Evolutionary conservation across 768 basidiomycete genomes (phyloP).

Genomic region (Tulasnella sp.): DNA sequence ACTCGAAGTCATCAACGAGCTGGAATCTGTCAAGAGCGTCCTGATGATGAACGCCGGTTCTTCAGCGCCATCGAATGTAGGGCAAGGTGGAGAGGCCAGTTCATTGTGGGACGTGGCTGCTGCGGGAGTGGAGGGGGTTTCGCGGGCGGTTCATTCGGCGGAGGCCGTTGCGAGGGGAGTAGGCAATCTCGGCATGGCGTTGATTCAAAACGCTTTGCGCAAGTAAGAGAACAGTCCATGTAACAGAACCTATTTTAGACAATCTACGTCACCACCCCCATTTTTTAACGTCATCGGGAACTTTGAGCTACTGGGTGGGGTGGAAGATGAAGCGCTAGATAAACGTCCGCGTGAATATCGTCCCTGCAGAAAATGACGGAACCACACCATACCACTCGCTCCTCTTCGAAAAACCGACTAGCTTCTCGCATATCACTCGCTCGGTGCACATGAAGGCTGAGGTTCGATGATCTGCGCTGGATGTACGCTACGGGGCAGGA

Average conservation of each 20-base stretch:
- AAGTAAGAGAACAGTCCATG: neutral
- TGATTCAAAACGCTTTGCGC: slow-evolving; percentile 1
- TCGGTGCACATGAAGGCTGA: neutral
- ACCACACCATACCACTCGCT: neutral
- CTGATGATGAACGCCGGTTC: slow-evolving; percentile 76
- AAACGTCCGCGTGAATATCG: neutral
- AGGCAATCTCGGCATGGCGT: neutral
- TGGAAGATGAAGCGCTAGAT: neutral
- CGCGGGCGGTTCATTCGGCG: neutral
- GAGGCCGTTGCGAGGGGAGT: slow-evolving; percentile 10
- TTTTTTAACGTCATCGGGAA: neutral
- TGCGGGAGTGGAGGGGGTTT: slow-evolving; percentile 1
- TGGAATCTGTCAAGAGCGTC: slow-evolving; percentile 74
- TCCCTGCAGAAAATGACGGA: neutral
- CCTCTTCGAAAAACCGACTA: neutral
- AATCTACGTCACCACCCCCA: neutral
- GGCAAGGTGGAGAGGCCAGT: neutral
- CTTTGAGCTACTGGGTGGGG: neutral
- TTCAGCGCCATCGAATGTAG: neutral
- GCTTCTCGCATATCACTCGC: neutral
- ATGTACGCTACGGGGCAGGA: neutral
- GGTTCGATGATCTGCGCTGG: neutral
- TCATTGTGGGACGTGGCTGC: slow-evolving; percentile 18
- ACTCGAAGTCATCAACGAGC: slow-evolving; percentile 85
- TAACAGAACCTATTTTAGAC: neutral